Evolutionary conservation across 2,329 filamentous ascomycete species (phyloP), one percentile per base, ranked within the genome.

Genomic region (Trichoderma hamatum): DNA sequence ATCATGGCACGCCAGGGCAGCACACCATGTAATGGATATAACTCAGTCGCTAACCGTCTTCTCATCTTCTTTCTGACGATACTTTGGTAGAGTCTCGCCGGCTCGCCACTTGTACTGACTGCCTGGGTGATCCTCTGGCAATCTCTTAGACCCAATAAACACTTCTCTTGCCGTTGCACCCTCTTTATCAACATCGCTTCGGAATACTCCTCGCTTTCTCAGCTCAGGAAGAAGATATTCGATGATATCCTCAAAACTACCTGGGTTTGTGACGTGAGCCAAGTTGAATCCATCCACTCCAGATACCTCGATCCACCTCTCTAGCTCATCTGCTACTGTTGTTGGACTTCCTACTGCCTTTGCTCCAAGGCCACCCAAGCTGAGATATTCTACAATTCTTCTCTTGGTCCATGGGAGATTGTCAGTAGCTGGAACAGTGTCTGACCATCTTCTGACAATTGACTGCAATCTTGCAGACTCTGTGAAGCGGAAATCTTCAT

Each of bases 201-300:
- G 64, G 30, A 72, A 71, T 10, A 72, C 39, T 2, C 70, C 70
- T 28, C 70, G 67, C 14, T 78, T 79, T 32, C 81, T 82, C n/a
- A 91, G 77, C 72, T 90, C 89, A 0, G 89, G 89, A 3, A 91
- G 74, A 16, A 91, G 77, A 6, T 88, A 79, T 36, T 90, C 86
- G 55, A 88, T 84, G 10, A 91, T 85, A 71, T 91, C 88, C 66
- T 86, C 84, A 77, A 90, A 91, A 26, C 63, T 85, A 0, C 84
- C 84, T 1, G 84, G 84, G 6, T 82, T 85, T 1, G 82, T 83
- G 16, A 84, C 82, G 75, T 85, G 83, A 7, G 76, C 80, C 26
- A 85, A 70, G 70, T 76, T 74, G 70, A 78, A 74, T 77, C 82
- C 75, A 49, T 76, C 75, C 9, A 76, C 63, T 43, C 75, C 75